These are phyloP conservation scores for Solanum chacoense DNA, from an alignment of 305 asterid genomes.

Conservation along the genomic window DNA sequence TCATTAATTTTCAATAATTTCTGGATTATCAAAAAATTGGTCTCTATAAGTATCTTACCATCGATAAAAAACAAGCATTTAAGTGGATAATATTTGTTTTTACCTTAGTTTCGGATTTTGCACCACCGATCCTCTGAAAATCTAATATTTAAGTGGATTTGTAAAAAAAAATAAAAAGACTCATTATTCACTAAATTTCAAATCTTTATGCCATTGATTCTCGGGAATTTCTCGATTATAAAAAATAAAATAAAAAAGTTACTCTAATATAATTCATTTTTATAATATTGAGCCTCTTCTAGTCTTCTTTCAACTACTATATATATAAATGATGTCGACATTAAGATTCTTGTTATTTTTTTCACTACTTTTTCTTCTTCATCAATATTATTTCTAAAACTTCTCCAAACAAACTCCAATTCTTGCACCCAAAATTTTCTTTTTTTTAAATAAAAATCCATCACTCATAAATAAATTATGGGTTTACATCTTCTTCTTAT, in stretches of 20 bases:
- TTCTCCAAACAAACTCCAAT: not conserved
- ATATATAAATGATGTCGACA: not conserved
- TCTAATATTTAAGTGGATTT: not conserved
- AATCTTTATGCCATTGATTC: rapidly evolving
- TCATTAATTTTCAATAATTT: not conserved
- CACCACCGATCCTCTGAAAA: not conserved
- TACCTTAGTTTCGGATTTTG: not conserved
- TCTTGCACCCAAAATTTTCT: not conserved
- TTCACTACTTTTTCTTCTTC: not conserved
- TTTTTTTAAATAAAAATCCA: not conserved
- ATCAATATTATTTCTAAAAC: not conserved
- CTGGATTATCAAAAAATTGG: not conserved
- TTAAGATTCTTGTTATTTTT: not conserved
- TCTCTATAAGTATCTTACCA: not conserved
- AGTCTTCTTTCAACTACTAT: not conserved
- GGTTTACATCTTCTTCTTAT: slow-evolving; percentile 24
- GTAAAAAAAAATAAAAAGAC: too few species aligned
- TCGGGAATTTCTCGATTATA: not conserved
- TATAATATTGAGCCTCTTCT: not conserved
- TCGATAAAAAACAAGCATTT: not conserved
- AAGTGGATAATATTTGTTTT: not conserved
- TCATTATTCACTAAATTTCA: not conserved
- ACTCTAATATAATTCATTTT: too few species aligned
- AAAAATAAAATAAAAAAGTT: not conserved
- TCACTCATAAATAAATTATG: not conserved